These are phyloP conservation scores for Brassica cretica DNA, from an alignment of 345 rosid species.

Conservation along the genomic window DNA sequence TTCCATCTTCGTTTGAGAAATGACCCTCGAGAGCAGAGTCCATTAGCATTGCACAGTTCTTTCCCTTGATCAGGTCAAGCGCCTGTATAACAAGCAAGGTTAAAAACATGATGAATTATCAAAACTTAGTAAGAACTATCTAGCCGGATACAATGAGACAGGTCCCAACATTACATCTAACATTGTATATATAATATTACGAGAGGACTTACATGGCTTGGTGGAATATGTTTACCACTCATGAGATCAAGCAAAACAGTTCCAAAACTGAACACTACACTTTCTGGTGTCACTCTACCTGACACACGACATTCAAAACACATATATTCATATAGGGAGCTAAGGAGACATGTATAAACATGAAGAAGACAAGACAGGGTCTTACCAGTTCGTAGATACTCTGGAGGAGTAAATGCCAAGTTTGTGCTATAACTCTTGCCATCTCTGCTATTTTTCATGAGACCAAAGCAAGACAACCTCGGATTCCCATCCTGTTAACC, in stretches of 20 bases:
- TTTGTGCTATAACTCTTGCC: constrained; percentile 99
- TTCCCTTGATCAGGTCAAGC: constrained; percentile 86
- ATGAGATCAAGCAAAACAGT: constrained; percentile 92
- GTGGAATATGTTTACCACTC: constrained; percentile 98
- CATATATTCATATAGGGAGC: neutral
- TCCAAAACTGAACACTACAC: constrained; percentile 97
- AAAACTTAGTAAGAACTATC: neutral
- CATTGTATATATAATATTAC: neutral
- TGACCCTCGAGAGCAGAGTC: constrained; percentile 94
- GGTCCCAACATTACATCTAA: constrained; percentile 7
- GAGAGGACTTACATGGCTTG: constrained; percentile 75
- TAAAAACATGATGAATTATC: constrained; percentile 7
- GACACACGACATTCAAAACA: constrained; percentile 32
- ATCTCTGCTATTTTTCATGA: constrained; percentile 96
- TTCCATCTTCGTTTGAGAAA: constrained; percentile 90
- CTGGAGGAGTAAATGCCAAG: constrained; percentile 98
- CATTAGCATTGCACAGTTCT: constrained; percentile 89
- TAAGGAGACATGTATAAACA: neutral
- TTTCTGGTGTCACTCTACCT: constrained; percentile 95
- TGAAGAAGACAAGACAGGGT: neutral
- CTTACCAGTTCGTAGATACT: constrained; percentile 86
- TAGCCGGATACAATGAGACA: constrained; percentile 6
- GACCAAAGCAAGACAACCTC: constrained; percentile 89
- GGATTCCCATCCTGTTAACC: constrained; percentile 83
- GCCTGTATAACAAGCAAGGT: constrained; percentile 57